These are phyloP conservation scores for Microsporum ferrugineum DNA, from an alignment of 2,329 filamentous ascomycete species.

Conservation along the genomic window DNA sequence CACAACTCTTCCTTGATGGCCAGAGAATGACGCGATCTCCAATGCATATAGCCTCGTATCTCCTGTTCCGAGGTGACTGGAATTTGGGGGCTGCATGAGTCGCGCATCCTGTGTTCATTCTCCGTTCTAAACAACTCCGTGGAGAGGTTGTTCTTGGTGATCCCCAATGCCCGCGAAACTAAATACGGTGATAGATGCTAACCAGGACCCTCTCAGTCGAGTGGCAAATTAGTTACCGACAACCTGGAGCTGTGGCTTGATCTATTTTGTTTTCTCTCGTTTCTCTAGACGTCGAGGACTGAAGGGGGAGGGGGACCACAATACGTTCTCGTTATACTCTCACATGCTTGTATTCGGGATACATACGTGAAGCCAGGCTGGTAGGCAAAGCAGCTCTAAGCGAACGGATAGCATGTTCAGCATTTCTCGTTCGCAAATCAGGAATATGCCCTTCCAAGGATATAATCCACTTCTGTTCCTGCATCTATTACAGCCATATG, in stretches of 20 bases:
- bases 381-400: background rate
- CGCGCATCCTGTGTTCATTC: background rate
- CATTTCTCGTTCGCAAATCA: background rate
- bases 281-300: background rate
- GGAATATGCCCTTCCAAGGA: background rate
- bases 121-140: too few species aligned
- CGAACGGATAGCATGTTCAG: background rate
- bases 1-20: background rate
- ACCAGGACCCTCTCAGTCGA: background rate
- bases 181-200: background rate
- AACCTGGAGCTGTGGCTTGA: constrained; percentile 1
- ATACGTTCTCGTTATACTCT: background rate
- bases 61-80: background rate
- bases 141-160: background rate
- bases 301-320: background rate
- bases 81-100: background rate
- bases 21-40: background rate
- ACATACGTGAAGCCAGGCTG: background rate
- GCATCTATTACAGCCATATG: background rate
- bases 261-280: background rate
- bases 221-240: background rate
- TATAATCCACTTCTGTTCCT: background rate
- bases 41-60: background rate
- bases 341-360: background rate
- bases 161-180: background rate